phyloP scores from a whole-genome alignment of 805 yeast genomes.

The Ogataea pignaliae region DNA sequence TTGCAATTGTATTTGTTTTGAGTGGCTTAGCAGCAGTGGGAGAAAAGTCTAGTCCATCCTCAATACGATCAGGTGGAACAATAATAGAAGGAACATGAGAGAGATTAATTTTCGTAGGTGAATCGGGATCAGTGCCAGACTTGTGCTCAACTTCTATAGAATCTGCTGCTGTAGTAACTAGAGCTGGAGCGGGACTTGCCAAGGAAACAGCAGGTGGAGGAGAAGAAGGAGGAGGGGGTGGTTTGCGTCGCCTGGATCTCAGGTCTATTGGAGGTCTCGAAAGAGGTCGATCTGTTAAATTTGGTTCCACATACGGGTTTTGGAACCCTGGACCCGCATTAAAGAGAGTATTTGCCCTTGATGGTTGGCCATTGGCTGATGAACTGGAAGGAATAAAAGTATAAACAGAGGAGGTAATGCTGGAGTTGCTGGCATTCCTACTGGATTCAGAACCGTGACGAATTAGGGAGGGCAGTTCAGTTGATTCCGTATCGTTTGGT shows the following conservation, averaged over 20 bases:
- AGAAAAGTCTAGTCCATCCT: background rate
- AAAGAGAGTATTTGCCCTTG: too few relatives aligned
- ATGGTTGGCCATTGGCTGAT: too few relatives aligned
- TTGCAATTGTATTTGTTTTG: background rate
- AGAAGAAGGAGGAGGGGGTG: slow-evolving; percentile 12
- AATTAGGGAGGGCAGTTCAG: too few relatives aligned
- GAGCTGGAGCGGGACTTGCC: too few relatives aligned
- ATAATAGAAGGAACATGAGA: slow-evolving; percentile 7
- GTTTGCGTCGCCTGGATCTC: slow-evolving; percentile 11
- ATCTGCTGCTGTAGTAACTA: too few relatives aligned
- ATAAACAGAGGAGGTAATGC: background rate
- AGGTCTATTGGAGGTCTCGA: slow-evolving; percentile 13
- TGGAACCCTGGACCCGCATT: background rate
- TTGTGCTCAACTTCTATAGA: too few relatives aligned
- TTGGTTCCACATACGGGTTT: slow-evolving; percentile 2
- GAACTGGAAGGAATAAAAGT: background rate
- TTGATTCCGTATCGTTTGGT: too few relatives aligned
- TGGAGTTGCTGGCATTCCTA: too few relatives aligned
- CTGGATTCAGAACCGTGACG: too few relatives aligned
- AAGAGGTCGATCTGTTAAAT: slow-evolving; percentile 7
- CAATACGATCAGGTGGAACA: background rate
- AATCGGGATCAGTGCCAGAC: slow-evolving; percentile 3
- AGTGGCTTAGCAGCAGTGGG: background rate
- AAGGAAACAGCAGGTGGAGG: too few relatives aligned
- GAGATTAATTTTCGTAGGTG: background rate